A percentile compares a stretch with the other conserved stretches of the same genome.
phyloP scores from a whole-genome alignment of 1,284 basidiomycete genomes.

The Microbotryum violaceum region DNA sequence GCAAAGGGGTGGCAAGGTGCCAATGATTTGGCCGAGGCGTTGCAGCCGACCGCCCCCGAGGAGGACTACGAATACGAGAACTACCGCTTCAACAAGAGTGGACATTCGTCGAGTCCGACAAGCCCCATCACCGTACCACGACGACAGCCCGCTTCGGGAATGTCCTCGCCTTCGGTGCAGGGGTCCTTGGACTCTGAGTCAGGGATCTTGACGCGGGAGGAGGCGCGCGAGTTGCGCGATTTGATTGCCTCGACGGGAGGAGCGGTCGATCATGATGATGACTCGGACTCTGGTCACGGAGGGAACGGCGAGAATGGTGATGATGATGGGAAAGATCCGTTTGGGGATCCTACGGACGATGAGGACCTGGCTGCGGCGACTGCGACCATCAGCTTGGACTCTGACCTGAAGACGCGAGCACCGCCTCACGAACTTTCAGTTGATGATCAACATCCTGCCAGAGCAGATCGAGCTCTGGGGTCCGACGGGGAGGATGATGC shows the following conservation, averaged over 20 bases:
- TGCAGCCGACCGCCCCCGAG: slow-evolving; percentile 2
- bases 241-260: slow-evolving; percentile 57
- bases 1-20: slow-evolving; percentile 16
- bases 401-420: slow-evolving; percentile 28
- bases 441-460: too few species aligned
- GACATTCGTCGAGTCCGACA: slow-evolving; percentile 1
- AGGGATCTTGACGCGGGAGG: slow-evolving; percentile 17
- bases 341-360: slow-evolving; percentile 6
- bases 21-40: slow-evolving; percentile 24
- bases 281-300: not conserved
- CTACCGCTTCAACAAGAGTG: not conserved
- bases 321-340: slow-evolving; percentile 50
- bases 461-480: too few species aligned
- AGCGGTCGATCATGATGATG: slow-evolving; percentile 41
- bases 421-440: too few species aligned
- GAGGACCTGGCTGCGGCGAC: slow-evolving; percentile 10
- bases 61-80: slow-evolving; percentile 3
- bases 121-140: slow-evolving; percentile 10
- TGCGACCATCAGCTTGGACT: slow-evolving; percentile 49
- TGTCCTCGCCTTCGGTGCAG: slow-evolving; percentile 18
- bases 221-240: slow-evolving; percentile 17
- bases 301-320: slow-evolving; percentile 48
- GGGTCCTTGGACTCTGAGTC: slow-evolving; percentile 26
- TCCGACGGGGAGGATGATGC: too few species aligned
- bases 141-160: slow-evolving; percentile 6